A percentile compares a stretch with the other conserved stretches of the same genome.
Evolutionary conservation across 1,139 yeast genomes (phyloP).

Genomic region (Candida pseudoviswanathii): DNA sequence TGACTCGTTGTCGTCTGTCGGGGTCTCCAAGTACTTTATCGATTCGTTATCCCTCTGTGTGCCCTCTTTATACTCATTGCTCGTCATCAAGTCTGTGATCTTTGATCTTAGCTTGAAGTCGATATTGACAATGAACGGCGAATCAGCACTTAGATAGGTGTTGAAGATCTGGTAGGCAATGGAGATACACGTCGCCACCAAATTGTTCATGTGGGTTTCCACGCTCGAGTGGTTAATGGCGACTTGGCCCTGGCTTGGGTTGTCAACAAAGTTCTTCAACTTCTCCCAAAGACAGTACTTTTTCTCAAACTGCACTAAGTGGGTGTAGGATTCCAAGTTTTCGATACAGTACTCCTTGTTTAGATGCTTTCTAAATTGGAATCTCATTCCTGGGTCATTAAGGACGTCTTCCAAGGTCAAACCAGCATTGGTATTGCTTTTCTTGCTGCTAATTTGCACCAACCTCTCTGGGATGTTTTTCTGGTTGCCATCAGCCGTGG

Average conservation of each 20-base stretch:
- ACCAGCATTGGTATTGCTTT: not conserved
- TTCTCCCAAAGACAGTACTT: constrained; percentile 22
- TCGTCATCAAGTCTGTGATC: constrained; percentile 48
- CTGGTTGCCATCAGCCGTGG: not conserved
- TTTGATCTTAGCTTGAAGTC: constrained; percentile 56
- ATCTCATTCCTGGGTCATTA: constrained; percentile 77
- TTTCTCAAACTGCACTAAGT: constrained; percentile 47
- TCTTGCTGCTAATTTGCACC: not conserved
- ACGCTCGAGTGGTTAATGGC: not conserved
- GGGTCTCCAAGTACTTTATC: constrained; percentile 10
- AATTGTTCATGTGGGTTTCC: constrained; percentile 30
- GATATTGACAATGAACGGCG: constrained; percentile 74
- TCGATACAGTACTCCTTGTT: constrained; percentile 70
- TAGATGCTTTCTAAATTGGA: constrained; percentile 66
- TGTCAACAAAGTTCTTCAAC: not conserved
- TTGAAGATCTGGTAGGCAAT: constrained; percentile 65
- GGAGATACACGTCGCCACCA: constrained; percentile 47
- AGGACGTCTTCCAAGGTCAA: constrained; percentile 49
- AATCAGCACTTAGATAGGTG: constrained; percentile 65
- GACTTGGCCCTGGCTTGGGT: not conserved
- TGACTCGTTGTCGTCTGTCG: constrained; percentile 8
- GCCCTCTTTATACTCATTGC: not conserved
- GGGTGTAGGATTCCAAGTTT: constrained; percentile 70
- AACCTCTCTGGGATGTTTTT: not conserved
- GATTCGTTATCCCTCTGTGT: constrained; percentile 2